These are phyloP conservation scores for Sugiyamaella paludigena DNA, from an alignment of 1,139 yeast species.

Conservation along the genomic window DNA sequence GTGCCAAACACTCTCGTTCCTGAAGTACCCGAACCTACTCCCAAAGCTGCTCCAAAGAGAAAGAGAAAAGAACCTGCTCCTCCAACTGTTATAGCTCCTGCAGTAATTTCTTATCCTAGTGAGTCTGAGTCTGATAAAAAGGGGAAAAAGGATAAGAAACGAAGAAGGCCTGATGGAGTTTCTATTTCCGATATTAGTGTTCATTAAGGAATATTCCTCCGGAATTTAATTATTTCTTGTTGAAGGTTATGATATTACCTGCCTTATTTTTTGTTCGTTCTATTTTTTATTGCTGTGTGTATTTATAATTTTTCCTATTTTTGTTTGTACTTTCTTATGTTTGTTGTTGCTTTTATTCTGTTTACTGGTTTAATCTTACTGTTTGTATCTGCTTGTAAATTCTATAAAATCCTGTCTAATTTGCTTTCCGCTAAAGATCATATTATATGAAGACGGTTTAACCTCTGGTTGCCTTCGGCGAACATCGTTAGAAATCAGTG, in stretches of 20 bases:
- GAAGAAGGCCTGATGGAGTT: constrained; percentile 23
- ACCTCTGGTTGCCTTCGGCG: too few species aligned
- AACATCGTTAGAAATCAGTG: too few species aligned
- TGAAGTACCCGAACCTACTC: constrained; percentile 13
- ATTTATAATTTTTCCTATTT: background rate
- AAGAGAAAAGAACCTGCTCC: constrained; percentile 17
- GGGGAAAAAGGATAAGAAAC: constrained; percentile 27
- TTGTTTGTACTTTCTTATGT: background rate
- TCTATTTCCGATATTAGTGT: background rate
- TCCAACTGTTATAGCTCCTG: constrained; percentile 8
- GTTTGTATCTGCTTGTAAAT: too few species aligned
- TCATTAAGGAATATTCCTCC: background rate
- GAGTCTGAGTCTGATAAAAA: constrained; percentile 15
- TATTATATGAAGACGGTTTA: too few species aligned
- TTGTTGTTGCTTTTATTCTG: too few species aligned
- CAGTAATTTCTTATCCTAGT: constrained; percentile 2
- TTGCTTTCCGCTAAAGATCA: too few species aligned
- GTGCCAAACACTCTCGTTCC: constrained; percentile 28
- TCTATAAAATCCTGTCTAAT: too few species aligned
- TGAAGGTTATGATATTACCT: constrained; percentile 1
- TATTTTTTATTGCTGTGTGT: background rate
- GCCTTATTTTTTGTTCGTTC: background rate
- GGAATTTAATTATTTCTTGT: background rate
- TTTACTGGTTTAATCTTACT: too few species aligned
- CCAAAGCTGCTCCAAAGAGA: constrained; percentile 13